A percentile compares a stretch with the other conserved stretches of the same genome.
Evolutionary conservation across 2,329 filamentous ascomycete species (phyloP).

Genomic region (Fragosphaeria purpurea): DNA sequence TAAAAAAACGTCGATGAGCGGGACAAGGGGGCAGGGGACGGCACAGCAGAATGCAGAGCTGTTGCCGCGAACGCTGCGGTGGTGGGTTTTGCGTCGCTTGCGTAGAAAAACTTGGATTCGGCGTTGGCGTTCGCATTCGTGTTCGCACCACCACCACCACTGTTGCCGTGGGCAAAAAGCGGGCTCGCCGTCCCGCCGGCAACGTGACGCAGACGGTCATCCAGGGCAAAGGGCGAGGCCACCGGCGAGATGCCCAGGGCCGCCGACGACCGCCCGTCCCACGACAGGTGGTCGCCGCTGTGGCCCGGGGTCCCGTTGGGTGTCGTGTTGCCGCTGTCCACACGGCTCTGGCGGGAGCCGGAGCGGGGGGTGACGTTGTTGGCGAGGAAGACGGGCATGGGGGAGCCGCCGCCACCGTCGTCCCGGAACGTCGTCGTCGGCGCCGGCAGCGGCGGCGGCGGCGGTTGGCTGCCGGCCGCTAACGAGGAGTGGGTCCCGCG

Average conservation of each 20-base stretch:
- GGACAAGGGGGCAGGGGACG: conserved; percentile 18
- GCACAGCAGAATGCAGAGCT: neutral
- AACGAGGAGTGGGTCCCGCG: conserved; percentile 18
- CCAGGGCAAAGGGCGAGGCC: conserved; percentile 15
- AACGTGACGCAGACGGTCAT: conserved; percentile 15
- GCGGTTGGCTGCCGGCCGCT: conserved; percentile 2
- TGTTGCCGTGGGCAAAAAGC: too few relatives aligned
- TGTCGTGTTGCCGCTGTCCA: conserved; percentile 58
- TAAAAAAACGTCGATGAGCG: conserved; percentile 45
- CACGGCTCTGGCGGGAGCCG: conserved; percentile 59
- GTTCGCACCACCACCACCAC: too few relatives aligned
- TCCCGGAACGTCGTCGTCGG: conserved; percentile 25
- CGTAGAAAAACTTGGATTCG: conserved; percentile 81
- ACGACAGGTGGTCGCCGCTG: conserved; percentile 30
- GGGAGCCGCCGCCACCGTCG: conserved; percentile 34
- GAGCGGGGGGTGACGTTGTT: conserved; percentile 72
- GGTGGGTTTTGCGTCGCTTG: conserved; percentile 53
- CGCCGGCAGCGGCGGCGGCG: neutral
- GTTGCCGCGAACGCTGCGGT: conserved; percentile 2
- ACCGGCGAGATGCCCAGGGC: conserved; percentile 23
- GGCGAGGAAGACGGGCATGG: conserved; percentile 46
- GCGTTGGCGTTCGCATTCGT: conserved; percentile 2
- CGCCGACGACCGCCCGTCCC: conserved; percentile 26
- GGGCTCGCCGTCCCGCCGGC: conserved; percentile 14
- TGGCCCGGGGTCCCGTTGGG: conserved; percentile 50